Evolutionary conservation across 2,329 filamentous ascomycete genomes (phyloP).

Genomic region (Fonsecaea monophora): DNA sequence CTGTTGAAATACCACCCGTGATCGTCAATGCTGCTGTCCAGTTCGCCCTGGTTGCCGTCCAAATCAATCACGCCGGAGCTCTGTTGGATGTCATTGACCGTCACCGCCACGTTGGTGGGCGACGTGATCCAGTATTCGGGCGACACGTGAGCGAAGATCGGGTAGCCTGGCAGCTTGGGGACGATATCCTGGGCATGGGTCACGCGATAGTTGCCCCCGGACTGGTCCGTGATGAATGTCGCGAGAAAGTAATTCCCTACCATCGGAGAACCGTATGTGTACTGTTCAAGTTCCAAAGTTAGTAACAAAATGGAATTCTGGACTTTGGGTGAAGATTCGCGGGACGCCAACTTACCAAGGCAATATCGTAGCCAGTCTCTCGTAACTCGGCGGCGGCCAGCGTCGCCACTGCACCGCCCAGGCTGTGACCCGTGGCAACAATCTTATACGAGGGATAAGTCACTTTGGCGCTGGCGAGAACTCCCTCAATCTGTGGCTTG

Average conservation of each 20-base stretch:
- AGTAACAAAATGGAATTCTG: neutral
- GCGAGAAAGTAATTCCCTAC: slow-evolving; percentile 50
- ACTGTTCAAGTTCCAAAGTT: slow-evolving; percentile 41
- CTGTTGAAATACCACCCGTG: slow-evolving; percentile 48
- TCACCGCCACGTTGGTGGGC: slow-evolving; percentile 42
- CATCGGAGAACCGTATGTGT: slow-evolving; percentile 53
- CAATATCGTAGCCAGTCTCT: slow-evolving; percentile 47
- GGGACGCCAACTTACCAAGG: slow-evolving; percentile 47
- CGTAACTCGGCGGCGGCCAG: slow-evolving; percentile 56
- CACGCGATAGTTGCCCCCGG: slow-evolving; percentile 46
- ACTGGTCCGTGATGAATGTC: slow-evolving; percentile 48
- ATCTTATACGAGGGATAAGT: slow-evolving; percentile 52
- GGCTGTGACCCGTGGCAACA: slow-evolving; percentile 58
- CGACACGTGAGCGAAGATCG: slow-evolving; percentile 47
- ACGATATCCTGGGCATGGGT: slow-evolving; percentile 51
- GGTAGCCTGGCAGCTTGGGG: slow-evolving; percentile 47
- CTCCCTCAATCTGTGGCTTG: slow-evolving; percentile 47
- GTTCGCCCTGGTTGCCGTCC: slow-evolving; percentile 46
- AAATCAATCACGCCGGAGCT: slow-evolving; percentile 45
- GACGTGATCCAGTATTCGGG: slow-evolving; percentile 53
- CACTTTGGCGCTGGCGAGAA: slow-evolving; percentile 46
- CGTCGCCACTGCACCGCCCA: slow-evolving; percentile 59
- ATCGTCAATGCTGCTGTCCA: slow-evolving; percentile 40
- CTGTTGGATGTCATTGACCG: slow-evolving; percentile 44
- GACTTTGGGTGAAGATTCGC: neutral